Conservation (phyloP, 1,284 basidiomycete genomes). For the Puccinia polysora region DNA sequence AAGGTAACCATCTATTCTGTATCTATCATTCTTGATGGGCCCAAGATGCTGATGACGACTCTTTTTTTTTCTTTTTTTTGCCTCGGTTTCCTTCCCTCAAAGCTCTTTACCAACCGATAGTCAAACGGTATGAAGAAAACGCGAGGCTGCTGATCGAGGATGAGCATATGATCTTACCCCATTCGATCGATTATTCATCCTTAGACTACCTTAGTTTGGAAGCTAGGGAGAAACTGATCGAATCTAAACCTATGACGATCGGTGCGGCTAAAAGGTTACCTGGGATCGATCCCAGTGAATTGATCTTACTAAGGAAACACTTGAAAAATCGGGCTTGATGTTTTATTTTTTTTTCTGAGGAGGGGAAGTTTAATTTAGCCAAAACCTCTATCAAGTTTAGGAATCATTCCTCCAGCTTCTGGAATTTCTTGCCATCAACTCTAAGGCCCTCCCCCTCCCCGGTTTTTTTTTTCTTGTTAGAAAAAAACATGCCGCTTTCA, state of each 20-base stretch:
- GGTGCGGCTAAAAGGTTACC: constrained; percentile 35
- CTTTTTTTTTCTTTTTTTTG: too few species aligned
- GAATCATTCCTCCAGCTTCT: too few species aligned
- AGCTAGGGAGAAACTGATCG: constrained; percentile 48
- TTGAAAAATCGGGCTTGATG: constrained; percentile 9
- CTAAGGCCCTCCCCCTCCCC: too few species aligned
- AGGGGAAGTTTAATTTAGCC: too few species aligned
- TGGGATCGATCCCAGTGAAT: constrained; percentile 26
- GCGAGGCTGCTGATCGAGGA: constrained; percentile 48
- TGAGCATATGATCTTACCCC: constrained; percentile 47
- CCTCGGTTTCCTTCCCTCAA: not conserved
- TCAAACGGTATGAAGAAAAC: constrained; percentile 48
- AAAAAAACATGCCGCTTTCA: too few species aligned
- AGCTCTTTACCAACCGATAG: constrained; percentile 48
- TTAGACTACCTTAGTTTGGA: constrained; percentile 49
- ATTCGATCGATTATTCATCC: constrained; percentile 46
- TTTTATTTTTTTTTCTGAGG: too few species aligned
- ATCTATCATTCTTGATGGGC: not conserved
- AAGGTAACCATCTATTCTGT: constrained; percentile 57
- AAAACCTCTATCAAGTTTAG: too few species aligned
- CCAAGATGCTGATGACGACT: not conserved
- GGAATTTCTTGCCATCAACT: too few species aligned
- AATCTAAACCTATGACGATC: constrained; percentile 47
- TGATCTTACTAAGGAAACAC: constrained; percentile 36
- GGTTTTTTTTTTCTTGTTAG: too few species aligned